Evolutionary conservation across 495 filamentous ascomycete species (phyloP), one percentile per base, ranked within the genome.

Genomic region (Neurospora sp.): DNA sequence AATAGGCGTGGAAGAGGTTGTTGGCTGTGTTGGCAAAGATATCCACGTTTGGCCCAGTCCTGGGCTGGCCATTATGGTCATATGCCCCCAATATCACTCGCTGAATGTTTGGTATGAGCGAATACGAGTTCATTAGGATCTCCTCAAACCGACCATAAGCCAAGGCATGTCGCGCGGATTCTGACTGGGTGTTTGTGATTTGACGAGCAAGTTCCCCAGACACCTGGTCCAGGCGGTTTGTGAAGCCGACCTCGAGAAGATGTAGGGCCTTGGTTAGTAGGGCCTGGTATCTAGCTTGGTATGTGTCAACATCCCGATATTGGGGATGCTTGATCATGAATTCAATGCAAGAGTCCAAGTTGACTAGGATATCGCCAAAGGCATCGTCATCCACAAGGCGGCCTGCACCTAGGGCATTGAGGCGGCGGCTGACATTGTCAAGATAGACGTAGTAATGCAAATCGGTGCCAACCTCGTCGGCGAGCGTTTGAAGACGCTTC

Each of bases 401-500:
- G 40, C 91, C 89, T 27, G 94, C 93, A 16, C 94, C 94, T 9
- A 96, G 96, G 31, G 94, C 94, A 85, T 98, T 97, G 53, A 99
- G 88, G 38, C 92, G 87, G 70, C 93, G 88, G 12, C 94, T 97
- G 69, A 95, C 93, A 69, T 91, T 94, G 72, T 98, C 96, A 27
- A 98, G 86, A 79, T 95, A 96, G 27, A 90, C 88, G 78, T 98
- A 99, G 79, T 97, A 97, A 74, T 93, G 89, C 7, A 97, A 85
- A 74, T 97, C 96, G 38, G 91, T 88, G 8, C 91, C 91, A 65
- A 99, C 91, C 39, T 91, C 89, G 74, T 94, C 90, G 1, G 93
- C 92, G 44, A 98, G 84, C 41, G 86, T 85, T 69, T 91, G 88
- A 31, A 97, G 86, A 16, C 91, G 89, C 74, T 87, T 89, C 79